phyloP scores from a whole-genome alignment of 805 yeast genomes.

The Saccharomycopsis fibuligera region DNA sequence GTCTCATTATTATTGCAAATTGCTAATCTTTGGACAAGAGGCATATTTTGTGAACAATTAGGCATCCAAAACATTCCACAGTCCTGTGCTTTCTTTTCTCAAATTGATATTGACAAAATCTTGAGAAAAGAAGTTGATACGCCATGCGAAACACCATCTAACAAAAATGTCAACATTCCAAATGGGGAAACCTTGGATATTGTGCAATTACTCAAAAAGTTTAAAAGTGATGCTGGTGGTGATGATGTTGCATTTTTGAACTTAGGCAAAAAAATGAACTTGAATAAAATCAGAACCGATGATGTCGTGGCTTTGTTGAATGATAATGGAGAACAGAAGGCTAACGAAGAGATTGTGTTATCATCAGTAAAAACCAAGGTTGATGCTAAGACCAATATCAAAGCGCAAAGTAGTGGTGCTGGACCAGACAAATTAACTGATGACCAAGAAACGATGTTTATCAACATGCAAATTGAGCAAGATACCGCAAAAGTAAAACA shows the following conservation, averaged over 20 bases:
- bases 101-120: slow-evolving; percentile 84
- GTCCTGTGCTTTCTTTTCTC: slow-evolving; percentile 91
- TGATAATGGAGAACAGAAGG: neutral
- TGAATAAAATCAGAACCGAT: slow-evolving; percentile 9
- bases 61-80: slow-evolving; percentile 90
- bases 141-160: slow-evolving; percentile 89
- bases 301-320: neutral
- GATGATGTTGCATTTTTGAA: slow-evolving; percentile 4
- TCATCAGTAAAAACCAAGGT: neutral
- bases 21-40: slow-evolving; percentile 92
- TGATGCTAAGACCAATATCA: neutral
- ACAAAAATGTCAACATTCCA: slow-evolving; percentile 52
- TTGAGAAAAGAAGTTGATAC: slow-evolving; percentile 88
- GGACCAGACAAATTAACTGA: neutral
- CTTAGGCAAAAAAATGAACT: slow-evolving; percentile 7
- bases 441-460: slow-evolving; percentile 6
- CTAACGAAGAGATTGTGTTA: neutral
- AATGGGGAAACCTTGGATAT: slow-evolving; percentile 79
- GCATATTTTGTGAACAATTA: slow-evolving; percentile 87
- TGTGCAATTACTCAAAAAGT: slow-evolving; percentile 37
- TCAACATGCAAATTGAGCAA: slow-evolving; percentile 16
- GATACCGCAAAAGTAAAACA: slow-evolving; percentile 7
- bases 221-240: neutral
- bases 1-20: slow-evolving; percentile 83
- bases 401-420: slow-evolving; percentile 7